Base-by-base conservation (phyloP, 441 rosid species). In the Bocquillonia castaneifolia region DNA sequence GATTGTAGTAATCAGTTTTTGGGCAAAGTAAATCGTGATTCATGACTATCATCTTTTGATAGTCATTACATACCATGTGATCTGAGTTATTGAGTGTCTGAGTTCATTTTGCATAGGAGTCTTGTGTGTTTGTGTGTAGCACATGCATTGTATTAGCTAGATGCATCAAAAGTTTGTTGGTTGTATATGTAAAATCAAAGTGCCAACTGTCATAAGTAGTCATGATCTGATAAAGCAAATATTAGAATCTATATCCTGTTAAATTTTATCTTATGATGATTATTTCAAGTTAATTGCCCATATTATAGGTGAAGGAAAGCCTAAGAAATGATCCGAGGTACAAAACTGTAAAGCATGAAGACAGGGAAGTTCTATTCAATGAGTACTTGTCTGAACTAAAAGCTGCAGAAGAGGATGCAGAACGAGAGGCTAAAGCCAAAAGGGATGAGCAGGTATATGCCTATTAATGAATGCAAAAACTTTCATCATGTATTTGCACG, bases 311-410 rank as follows among this genome's bases (percentile, higher is more conserved):
- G 74, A 95, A 92, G 80, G 99, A 92, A 76, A 76, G 81, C 71
- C 72, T 95, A 69, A 84, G 98, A 77, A 74, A 86, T 83, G 99
- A 95, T 64, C 86, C 89, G 18, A 89, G 99, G 78, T 95, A 92
- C 77, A 86, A 82, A 76, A 81, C 84, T 50, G 88, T 83, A 67
- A 87, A 76, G 75, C 96, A 84, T 66, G 98, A 90, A 73, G 95
- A 90, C 60, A 84, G 99, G 71, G 99, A 92, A 78, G 70, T 77
- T 59, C 75, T 90, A 68, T 95, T 86, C 76, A 86, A 82, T 18
- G 93, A 89, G 77, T 92, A 88, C 75, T 72, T 90, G 67, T 75
- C 82, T 59, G 96, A 88, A 77, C 82, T 92, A 66, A 95, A 84
- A 80, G 86, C 92, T 71, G 83, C 76, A 10, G 84, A 87, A 71